Conservation (phyloP, 305 asterid species). For the Fraxinus xanthoxyloides region DNA sequence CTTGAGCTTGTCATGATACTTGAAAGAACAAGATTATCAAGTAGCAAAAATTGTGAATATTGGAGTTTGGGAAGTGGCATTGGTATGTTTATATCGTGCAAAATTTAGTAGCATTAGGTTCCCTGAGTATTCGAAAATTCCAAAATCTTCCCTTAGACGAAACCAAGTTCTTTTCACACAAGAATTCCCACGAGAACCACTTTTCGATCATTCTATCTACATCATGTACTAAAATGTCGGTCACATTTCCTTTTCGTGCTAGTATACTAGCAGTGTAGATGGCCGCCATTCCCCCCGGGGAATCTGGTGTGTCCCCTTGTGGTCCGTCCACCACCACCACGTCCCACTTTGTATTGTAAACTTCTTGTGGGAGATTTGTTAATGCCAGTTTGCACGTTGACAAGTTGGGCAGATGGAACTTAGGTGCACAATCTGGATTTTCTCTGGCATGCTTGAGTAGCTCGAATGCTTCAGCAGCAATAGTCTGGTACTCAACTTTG, state of each 20-base stretch:
- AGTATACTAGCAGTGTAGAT: slow-evolving; percentile 64
- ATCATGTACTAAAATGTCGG: slow-evolving; percentile 70
- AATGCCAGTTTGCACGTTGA: slow-evolving; percentile 56
- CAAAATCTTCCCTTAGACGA: slow-evolving; percentile 82
- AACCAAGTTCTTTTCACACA: slow-evolving; percentile 71
- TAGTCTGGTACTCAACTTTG: slow-evolving; percentile 52
- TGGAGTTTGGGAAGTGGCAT: slow-evolving; percentile 1
- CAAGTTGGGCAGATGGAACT: neutral
- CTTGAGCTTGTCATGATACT: neutral
- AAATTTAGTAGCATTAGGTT: slow-evolving; percentile 46
- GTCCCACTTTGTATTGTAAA: slow-evolving; percentile 61
- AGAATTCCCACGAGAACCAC: slow-evolving; percentile 87
- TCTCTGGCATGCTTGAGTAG: slow-evolving; percentile 60
- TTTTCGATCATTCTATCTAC: slow-evolving; percentile 69
- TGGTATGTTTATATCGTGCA: slow-evolving; percentile 33
- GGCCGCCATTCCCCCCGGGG: slow-evolving; percentile 81
- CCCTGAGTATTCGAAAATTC: slow-evolving; percentile 47
- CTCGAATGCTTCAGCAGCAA: slow-evolving; percentile 64
- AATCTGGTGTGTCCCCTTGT: slow-evolving; percentile 48
- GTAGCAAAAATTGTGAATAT: neutral
- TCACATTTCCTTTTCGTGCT: slow-evolving; percentile 56
- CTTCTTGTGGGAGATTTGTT: slow-evolving; percentile 47
- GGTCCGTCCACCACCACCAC: slow-evolving; percentile 82
- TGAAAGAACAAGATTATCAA: neutral
- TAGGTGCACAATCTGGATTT: slow-evolving; percentile 37